Evolutionary conservation across 208 protist genomes (phyloP).

Genomic region (Wallacemonas sp.): DNA sequence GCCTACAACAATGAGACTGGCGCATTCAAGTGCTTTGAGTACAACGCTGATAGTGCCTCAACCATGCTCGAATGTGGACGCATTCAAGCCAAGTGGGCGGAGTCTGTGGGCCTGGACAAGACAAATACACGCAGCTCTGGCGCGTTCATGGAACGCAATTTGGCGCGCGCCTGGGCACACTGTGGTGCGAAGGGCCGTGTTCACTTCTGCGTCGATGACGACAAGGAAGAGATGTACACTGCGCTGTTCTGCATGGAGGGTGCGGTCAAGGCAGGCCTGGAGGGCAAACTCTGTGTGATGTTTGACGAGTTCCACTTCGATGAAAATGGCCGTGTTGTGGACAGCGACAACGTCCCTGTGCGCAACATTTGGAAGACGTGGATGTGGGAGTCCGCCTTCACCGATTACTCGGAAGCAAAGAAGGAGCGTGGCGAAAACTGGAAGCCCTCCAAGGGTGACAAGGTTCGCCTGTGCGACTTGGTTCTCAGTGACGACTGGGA

Average conservation of each 20-base stretch:
- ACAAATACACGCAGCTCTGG: constrained; percentile 62
- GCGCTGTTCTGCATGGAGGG: constrained; percentile 77
- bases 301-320: constrained; percentile 91
- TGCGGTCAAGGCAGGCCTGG: constrained; percentile 70
- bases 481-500: constrained; percentile 72
- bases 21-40: constrained; percentile 89
- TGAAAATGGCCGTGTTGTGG: constrained; percentile 63
- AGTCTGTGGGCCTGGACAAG: constrained; percentile 63
- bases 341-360: constrained; percentile 75
- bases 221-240: constrained; percentile 89
- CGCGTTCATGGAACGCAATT: constrained; percentile 52
- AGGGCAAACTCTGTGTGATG: constrained; percentile 82
- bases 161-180: constrained; percentile 61
- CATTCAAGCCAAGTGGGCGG: constrained; percentile 89
- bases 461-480: constrained; percentile 86
- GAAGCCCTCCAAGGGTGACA: constrained; percentile 62
- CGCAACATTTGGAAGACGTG: constrained; percentile 91
- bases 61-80: constrained; percentile 85
- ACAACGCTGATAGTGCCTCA: constrained; percentile 92
- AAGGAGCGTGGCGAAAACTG: constrained; percentile 63
- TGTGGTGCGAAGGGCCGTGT: constrained; percentile 69
- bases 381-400: constrained; percentile 90
- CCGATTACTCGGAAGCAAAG: constrained; percentile 62
- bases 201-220: constrained; percentile 88
- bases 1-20: constrained; percentile 75